Evolutionary conservation across 257 asterid species (phyloP).

Genomic region (Plantago elongata): DNA sequence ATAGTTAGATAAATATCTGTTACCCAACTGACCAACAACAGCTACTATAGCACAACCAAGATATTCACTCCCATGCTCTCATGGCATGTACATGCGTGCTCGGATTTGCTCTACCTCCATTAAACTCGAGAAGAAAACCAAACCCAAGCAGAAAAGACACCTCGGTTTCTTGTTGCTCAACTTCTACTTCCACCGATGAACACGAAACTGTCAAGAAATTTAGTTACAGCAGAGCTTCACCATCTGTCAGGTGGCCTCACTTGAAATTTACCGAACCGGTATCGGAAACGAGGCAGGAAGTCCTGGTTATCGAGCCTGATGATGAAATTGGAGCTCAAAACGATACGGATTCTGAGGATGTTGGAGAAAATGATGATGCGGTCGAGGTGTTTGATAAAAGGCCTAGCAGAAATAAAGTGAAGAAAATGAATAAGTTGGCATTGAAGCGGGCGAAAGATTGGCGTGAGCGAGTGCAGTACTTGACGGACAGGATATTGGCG

Average conservation of each 20-base stretch:
- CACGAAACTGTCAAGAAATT: constrained; percentile 50
- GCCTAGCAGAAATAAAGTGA: constrained; percentile 59
- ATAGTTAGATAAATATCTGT: too few relatives aligned
- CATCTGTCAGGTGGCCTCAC: constrained; percentile 94
- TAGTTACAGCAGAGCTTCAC: constrained; percentile 80
- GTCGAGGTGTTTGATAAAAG: constrained; percentile 50
- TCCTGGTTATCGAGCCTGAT: constrained; percentile 15
- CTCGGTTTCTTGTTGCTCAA: constrained; percentile 45
- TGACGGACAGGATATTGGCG: constrained; percentile 70
- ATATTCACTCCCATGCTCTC: constrained; percentile 17
- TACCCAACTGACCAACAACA: too few relatives aligned
- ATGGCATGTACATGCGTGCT: constrained; percentile 54
- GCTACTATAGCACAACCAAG: background rate
- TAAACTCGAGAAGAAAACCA: constrained; percentile 32
- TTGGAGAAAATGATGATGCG: constrained; percentile 26
- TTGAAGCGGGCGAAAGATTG: constrained; percentile 90
- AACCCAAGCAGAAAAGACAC: constrained; percentile 30
- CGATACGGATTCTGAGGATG: constrained; percentile 22
- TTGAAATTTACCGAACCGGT: constrained; percentile 47
- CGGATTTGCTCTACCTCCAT: constrained; percentile 42
- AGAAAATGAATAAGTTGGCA: constrained; percentile 91
- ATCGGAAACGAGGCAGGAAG: constrained; percentile 14
- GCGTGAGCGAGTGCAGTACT: constrained; percentile 71
- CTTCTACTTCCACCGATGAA: constrained; percentile 42
- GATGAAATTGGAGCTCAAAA: constrained; percentile 26